Conservation (phyloP, 441 rosid species). For the Arabidopsis lyrata region DNA sequence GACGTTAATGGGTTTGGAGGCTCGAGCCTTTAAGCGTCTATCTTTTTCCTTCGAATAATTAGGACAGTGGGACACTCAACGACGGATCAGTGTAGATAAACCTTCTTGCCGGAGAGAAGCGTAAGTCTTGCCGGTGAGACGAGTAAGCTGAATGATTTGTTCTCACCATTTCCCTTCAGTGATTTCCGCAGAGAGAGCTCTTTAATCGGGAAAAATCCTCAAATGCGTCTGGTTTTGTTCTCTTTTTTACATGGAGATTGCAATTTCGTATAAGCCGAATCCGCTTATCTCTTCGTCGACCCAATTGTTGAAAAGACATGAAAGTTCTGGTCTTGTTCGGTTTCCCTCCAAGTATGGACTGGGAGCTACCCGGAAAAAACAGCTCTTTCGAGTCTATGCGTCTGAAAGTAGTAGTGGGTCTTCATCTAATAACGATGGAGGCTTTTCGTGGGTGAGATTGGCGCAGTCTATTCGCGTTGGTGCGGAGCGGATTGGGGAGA, state of each 20-base stretch:
- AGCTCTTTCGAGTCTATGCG: conserved; percentile 51
- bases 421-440: conserved; percentile 45
- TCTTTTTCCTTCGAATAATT: background rate
- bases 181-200: background rate
- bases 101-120: conserved; percentile 37
- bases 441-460: conserved; percentile 67
- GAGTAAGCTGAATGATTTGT: background rate
- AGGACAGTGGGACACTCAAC: background rate
- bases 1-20: background rate
- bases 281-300: conserved; percentile 55
- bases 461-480: conserved; percentile 56
- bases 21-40: conserved; percentile 16
- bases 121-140: conserved; percentile 35
- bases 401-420: conserved; percentile 58
- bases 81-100: conserved; percentile 39
- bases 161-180: background rate
- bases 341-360: conserved; percentile 47
- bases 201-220: background rate
- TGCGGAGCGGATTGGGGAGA: conserved; percentile 63
- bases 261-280: conserved; percentile 48
- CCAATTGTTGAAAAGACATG: conserved; percentile 26
- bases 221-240: conserved; percentile 22
- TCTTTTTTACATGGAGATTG: conserved; percentile 44
- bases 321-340: conserved; percentile 43
- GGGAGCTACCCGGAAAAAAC: conserved; percentile 43